A percentile compares a stretch with the other conserved stretches of the same genome.
phyloP scores from a whole-genome alignment of 371 early-diverging fungal species.

The Thermomucor indicae-seudaticae region DNA sequence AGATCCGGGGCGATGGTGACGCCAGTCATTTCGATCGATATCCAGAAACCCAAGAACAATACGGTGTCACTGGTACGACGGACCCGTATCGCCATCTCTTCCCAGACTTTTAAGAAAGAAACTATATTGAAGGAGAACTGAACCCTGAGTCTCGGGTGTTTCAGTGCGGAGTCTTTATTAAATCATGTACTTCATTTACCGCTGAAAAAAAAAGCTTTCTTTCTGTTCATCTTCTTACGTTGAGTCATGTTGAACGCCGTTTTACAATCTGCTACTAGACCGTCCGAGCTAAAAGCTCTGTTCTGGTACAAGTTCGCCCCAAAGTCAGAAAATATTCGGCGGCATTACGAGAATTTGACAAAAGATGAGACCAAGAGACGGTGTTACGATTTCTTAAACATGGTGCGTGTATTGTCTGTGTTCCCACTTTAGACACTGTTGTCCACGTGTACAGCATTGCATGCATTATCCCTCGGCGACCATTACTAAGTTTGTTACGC shows the following conservation, averaged over 20 bases:
- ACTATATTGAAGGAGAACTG: too few relatives aligned
- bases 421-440: too few relatives aligned
- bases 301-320: conserved; percentile 70
- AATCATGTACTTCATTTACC: too few relatives aligned
- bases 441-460: not conserved
- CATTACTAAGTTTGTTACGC: not conserved
- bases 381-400: conserved; percentile 88
- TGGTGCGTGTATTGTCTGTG: too few relatives aligned
- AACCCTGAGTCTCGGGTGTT: too few relatives aligned
- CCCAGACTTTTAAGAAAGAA: conserved; percentile 29
- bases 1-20: conserved; percentile 83
- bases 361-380: conserved; percentile 57
- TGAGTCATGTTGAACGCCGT: conserved; percentile 41
- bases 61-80: conserved; percentile 29
- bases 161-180: too few relatives aligned
- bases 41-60: conserved; percentile 72
- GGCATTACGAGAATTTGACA: conserved; percentile 42
- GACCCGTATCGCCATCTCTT: conserved; percentile 27
- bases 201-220: too few relatives aligned
- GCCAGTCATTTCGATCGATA: conserved; percentile 94
- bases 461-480: not conserved
- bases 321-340: conserved; percentile 48
- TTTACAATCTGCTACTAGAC: conserved; percentile 68
- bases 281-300: conserved; percentile 83
- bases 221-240: too few relatives aligned